A percentile compares a stretch with the other conserved stretches of the same genome.
Conservation (phyloP, 2,329 filamentous ascomycete genomes). For the Aspergillus brunneoviolaceus region DNA sequence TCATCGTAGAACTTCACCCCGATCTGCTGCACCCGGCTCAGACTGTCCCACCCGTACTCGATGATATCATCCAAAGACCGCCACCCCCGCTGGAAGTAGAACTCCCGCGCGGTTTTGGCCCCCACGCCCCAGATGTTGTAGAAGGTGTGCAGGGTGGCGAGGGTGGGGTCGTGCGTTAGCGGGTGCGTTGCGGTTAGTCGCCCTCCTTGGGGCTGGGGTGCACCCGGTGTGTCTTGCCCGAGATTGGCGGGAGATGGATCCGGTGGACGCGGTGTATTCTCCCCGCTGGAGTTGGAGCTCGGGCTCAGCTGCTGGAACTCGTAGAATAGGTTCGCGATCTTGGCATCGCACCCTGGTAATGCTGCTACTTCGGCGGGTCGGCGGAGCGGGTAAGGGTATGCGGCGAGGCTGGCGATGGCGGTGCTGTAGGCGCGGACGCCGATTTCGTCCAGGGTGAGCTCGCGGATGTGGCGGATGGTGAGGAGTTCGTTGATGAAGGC, state of each 20-base stretch:
- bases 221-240: too few species aligned
- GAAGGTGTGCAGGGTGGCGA: slow-evolving; percentile 68
- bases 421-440: slow-evolving; percentile 85
- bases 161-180: slow-evolving; percentile 62
- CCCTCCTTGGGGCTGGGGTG: slow-evolving; percentile 45
- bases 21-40: slow-evolving; percentile 85
- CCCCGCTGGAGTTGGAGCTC: background rate
- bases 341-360: slow-evolving; percentile 78
- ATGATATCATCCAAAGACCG: slow-evolving; percentile 81
- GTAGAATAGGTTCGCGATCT: slow-evolving; percentile 73
- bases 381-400: slow-evolving; percentile 67
- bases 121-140: slow-evolving; percentile 92
- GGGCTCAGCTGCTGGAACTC: slow-evolving; percentile 62
- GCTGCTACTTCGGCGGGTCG: slow-evolving; percentile 44
- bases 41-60: slow-evolving; percentile 72
- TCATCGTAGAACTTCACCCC: slow-evolving; percentile 93
- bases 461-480: slow-evolving; percentile 69
- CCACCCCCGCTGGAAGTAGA: slow-evolving; percentile 76
- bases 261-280: background rate
- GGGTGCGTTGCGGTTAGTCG: slow-evolving; percentile 63
- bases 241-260: background rate
- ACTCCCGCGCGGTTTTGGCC: slow-evolving; percentile 74
- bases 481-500: slow-evolving; percentile 72
- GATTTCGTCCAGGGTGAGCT: slow-evolving; percentile 71
- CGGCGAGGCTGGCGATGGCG: slow-evolving; percentile 76